Evolutionary conservation across 129 eudicot species (phyloP).

Genomic region (Erigeron canadensis): DNA sequence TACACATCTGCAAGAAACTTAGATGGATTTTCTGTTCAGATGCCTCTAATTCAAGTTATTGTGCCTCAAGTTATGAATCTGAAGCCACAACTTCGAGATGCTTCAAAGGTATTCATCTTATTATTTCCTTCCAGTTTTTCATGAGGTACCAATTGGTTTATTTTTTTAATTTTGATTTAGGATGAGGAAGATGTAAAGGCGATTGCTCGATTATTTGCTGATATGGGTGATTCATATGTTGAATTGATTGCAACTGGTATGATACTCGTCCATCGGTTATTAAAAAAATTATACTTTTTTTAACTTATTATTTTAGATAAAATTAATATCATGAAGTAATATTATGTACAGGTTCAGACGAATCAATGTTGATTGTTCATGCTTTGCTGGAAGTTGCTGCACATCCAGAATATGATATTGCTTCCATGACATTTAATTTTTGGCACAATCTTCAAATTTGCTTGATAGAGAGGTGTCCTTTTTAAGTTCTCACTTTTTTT

Average conservation of each 20-base stretch:
- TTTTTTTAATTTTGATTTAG: conserved; percentile 33
- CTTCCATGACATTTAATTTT: conserved; percentile 98
- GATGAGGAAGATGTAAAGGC: conserved; percentile 99
- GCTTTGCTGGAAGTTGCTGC: conserved; percentile 94
- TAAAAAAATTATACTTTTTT: conserved; percentile 1
- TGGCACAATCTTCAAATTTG: conserved; percentile 96
- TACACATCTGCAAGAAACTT: conserved; percentile 78
- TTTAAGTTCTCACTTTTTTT: conserved; percentile 7
- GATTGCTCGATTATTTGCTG: conserved; percentile 94
- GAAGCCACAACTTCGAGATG: conserved; percentile 86
- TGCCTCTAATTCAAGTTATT: conserved; percentile 93
- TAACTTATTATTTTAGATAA: neutral
- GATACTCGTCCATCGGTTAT: conserved; percentile 15
- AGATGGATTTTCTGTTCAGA: conserved; percentile 63
- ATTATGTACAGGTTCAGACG: conserved; percentile 76
- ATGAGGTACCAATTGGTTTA: conserved; percentile 7
- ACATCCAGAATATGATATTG: conserved; percentile 97
- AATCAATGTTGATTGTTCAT: conserved; percentile 96
- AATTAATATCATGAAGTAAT: conserved; percentile 13
- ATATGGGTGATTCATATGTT: conserved; percentile 98
- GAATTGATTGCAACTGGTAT: conserved; percentile 97
- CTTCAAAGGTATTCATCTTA: conserved; percentile 66
- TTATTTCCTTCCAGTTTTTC: neutral
- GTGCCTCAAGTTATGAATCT: conserved; percentile 93
- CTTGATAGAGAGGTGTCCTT: conserved; percentile 68